Evolutionary conservation across 352 stramenopile genomes (phyloP), one percentile per base, ranked within the genome.

Genomic region (Phytophthora multivora): DNA sequence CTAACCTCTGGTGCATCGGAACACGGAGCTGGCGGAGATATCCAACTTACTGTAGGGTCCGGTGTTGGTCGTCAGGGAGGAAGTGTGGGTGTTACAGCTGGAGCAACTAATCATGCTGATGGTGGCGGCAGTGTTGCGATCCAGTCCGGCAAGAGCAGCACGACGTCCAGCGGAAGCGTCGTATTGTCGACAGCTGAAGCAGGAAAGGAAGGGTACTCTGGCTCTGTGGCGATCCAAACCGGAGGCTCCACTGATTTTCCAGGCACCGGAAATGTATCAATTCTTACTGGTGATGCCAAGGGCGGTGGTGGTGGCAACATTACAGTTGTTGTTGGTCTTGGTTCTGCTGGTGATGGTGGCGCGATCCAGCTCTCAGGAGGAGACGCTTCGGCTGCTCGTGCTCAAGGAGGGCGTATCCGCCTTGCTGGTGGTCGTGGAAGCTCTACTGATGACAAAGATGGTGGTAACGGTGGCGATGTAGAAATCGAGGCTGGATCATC

Each of bases 221-320:
- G 96, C 5, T 83, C 63, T n/a, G 40, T 97, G 8, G 51, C 68
- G 7, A 60, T 98, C 18, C 68, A 64, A 38, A 97, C 88, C 13
- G 83, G 80, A 57, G 70, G 69, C 16, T 82, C 77, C 8, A 86
- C 66, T 49, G 71, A 64, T 21, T 53, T 55, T 36, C 74, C 74
- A 25, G 77, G 80, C 7, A 89, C 83, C 8, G 85, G 85, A 49
- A 83, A 80, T 65, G 56, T 97, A 10, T 75, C 81, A 33, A n/a
- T 97, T 49, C 38, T 49, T 16, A 93, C 83, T 43, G 88, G 87
- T 16, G 68, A 56, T 36, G 75, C 78, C 3, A 47, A 67, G 21
- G 79, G 69, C 16, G 80, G 81, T 23, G 65, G 70, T 12, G 83
- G 73, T 31, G 88, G 88, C 11, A 82, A 85, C 57, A 79, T 96